Conservation (phyloP, 345 rosid species). For the Eucalyptus virginea region DNA sequence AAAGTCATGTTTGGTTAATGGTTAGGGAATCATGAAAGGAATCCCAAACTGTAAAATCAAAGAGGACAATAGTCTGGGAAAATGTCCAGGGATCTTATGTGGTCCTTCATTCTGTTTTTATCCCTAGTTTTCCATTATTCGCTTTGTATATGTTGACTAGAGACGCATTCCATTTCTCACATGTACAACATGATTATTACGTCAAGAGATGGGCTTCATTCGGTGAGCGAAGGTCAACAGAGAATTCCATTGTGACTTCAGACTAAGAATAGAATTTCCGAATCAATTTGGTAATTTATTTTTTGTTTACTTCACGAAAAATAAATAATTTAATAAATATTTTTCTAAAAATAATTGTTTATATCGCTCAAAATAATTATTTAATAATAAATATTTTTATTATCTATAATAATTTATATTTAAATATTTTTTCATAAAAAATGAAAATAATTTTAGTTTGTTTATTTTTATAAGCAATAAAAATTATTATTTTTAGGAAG, state of each 20-base stretch:
- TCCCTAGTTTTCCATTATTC: too few relatives aligned
- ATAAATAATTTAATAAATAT: not conserved
- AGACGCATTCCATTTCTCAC: too few relatives aligned
- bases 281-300: not conserved
- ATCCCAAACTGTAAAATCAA: not conserved
- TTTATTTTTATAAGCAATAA: not conserved
- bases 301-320: fast-evolving
- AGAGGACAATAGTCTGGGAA: too few relatives aligned
- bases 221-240: not conserved
- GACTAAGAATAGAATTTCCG: not conserved
- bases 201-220: not conserved
- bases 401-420: not conserved
- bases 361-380: not conserved
- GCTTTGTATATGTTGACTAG: too few relatives aligned
- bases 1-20: not conserved
- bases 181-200: not conserved
- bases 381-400: not conserved
- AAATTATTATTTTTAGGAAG: not conserved
- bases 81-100: too few relatives aligned
- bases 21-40: not conserved
- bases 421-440: not conserved
- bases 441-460: not conserved
- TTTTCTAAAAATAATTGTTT: fast-evolving
- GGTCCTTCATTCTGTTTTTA: too few relatives aligned
- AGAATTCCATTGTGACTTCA: not conserved